Conservation (phyloP, 1,284 basidiomycete genomes). For the Mycena sp. region DNA sequence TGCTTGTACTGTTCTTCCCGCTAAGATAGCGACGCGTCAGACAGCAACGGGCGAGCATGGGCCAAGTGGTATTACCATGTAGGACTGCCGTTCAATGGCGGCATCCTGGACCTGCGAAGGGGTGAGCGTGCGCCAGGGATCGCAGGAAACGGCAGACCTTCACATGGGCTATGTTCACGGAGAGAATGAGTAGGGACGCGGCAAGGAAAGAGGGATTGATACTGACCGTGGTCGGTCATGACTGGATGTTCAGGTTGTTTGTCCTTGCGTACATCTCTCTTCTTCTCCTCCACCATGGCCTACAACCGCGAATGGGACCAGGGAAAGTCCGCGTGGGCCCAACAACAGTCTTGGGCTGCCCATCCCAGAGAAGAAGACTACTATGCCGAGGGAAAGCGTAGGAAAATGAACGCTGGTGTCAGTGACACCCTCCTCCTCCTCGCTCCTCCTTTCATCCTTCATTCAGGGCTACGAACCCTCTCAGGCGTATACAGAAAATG, state of each 20-base stretch:
- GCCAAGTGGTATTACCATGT: conserved; percentile 63
- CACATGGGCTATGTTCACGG: conserved; percentile 17
- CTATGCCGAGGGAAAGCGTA: conserved; percentile 73
- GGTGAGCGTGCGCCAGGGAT: background rate
- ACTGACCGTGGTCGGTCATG: conserved; percentile 25
- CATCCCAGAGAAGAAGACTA: conserved; percentile 75
- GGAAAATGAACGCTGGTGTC: conserved; percentile 81
- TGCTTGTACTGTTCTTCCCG: conserved; percentile 83
- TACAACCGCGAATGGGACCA: conserved; percentile 86
- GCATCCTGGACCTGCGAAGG: conserved; percentile 57
- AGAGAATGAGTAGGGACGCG: background rate
- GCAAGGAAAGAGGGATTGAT: background rate
- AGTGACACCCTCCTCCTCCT: conserved; percentile 37
- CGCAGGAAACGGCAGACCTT: conserved; percentile 5
- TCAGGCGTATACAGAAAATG: conserved; percentile 54
- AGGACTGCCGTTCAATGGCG: conserved; percentile 82
- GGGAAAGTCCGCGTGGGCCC: conserved; percentile 71
- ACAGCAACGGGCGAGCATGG: conserved; percentile 9
- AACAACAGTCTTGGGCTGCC: conserved; percentile 52
- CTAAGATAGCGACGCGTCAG: conserved; percentile 49
- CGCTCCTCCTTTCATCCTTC: conserved; percentile 3
- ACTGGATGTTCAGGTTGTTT: conserved; percentile 6
- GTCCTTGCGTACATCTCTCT: conserved; percentile 39
- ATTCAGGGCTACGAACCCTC: conserved; percentile 60
- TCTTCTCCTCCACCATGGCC: conserved; percentile 61